phyloP scores from a whole-genome alignment of 2,329 filamentous ascomycete genomes.

The Septoria linicola region DNA sequence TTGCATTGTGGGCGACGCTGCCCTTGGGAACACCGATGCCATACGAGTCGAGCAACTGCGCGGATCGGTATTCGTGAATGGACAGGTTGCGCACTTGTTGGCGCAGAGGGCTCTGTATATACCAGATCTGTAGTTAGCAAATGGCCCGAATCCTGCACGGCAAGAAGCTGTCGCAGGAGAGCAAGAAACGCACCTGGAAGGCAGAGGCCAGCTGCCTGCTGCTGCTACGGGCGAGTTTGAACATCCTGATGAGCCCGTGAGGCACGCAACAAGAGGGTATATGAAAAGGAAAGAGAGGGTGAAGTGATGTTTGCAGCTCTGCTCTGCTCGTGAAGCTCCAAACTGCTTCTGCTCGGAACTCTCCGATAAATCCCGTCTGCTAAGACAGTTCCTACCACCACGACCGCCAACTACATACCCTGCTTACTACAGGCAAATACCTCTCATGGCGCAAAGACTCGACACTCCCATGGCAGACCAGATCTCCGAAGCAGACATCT shows the following conservation, averaged over 20 bases:
- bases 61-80: conserved; percentile 98
- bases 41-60: conserved; percentile 86
- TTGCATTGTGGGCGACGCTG: conserved; percentile 74
- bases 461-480: conserved; percentile 11
- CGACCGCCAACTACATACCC: background rate
- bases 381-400: conserved; percentile 3
- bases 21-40: conserved; percentile 91
- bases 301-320: conserved; percentile 18
- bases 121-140: conserved; percentile 30
- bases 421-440: too few relatives aligned
- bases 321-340: too few relatives aligned
- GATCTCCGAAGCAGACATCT: conserved; percentile 45
- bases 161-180: too few relatives aligned
- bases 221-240: conserved; percentile 74
- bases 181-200: conserved; percentile 63
- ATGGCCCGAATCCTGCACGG: too few relatives aligned
- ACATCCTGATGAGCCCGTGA: conserved; percentile 60
- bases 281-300: background rate
- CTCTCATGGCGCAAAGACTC: too few relatives aligned
- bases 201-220: conserved; percentile 77
- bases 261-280: conserved; percentile 4
- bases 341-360: conserved; percentile 1
- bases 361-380: conserved; percentile 8
- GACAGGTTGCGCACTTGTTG: conserved; percentile 87
- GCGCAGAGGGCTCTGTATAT: conserved; percentile 51